phyloP scores from a whole-genome alignment of 1,139 yeast species.

The Geotrichum aggregatum region DNA sequence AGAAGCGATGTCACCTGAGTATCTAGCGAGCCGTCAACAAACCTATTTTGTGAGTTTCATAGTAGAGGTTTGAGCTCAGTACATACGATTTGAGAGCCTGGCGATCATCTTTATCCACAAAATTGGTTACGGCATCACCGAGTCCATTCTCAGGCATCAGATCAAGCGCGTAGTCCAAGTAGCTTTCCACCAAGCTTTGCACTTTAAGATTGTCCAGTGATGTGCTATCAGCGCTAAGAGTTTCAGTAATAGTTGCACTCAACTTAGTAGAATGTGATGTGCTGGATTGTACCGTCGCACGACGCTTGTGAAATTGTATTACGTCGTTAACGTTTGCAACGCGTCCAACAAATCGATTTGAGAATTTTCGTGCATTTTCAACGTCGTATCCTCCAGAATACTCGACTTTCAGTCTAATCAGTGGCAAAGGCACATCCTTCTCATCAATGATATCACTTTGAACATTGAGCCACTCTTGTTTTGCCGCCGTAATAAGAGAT shows the following conservation, averaged over 20 bases:
- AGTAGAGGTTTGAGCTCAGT: not conserved
- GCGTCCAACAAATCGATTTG: constrained; percentile 82
- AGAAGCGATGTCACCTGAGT: constrained; percentile 58
- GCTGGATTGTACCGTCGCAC: not conserved
- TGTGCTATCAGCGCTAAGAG: constrained; percentile 25
- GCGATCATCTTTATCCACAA: constrained; percentile 80
- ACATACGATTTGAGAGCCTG: constrained; percentile 51
- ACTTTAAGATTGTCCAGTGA: constrained; percentile 48
- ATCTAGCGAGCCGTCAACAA: constrained; percentile 62
- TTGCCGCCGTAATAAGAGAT: constrained; percentile 58
- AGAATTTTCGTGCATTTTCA: constrained; percentile 84
- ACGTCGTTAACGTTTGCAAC: constrained; percentile 90
- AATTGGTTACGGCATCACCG: constrained; percentile 64
- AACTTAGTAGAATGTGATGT: constrained; percentile 8
- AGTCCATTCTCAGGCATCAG: constrained; percentile 75
- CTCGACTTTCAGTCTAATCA: constrained; percentile 78
- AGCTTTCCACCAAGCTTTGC: constrained; percentile 57
- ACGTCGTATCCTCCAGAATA: constrained; percentile 88
- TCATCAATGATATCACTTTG: constrained; percentile 31
- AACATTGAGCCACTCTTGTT: constrained; percentile 45
- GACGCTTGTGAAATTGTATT: constrained; percentile 45
- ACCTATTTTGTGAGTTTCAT: constrained; percentile 29
- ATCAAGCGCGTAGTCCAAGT: constrained; percentile 60
- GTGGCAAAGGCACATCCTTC: constrained; percentile 58
- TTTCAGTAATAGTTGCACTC: constrained; percentile 22